These are phyloP conservation scores for Aspergillus thermomutatus DNA, from an alignment of 2,329 filamentous ascomycete species.

Conservation along the genomic window DNA sequence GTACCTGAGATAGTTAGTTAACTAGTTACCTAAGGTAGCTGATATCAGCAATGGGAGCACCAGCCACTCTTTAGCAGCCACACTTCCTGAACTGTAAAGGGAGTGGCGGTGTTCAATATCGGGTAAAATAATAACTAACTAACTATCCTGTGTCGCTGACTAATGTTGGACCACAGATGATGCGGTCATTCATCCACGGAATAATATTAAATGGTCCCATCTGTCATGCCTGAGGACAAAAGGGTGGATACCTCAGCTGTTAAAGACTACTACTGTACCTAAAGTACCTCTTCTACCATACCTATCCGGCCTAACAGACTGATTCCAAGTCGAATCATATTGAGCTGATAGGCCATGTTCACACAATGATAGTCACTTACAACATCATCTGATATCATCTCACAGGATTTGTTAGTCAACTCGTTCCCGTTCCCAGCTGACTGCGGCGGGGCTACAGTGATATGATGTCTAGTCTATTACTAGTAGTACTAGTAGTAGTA, in stretches of 20 bases:
- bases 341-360: too few relatives aligned
- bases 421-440: conserved; percentile 14
- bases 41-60: conserved; percentile 6
- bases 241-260: not conserved
- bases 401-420: conserved; percentile 1
- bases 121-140: not conserved
- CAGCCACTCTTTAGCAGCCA: conserved; percentile 1
- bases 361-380: too few relatives aligned
- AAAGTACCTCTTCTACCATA: too few relatives aligned
- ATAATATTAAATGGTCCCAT: not conserved
- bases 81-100: not conserved
- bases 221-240: not conserved
- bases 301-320: too few relatives aligned
- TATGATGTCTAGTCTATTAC: not conserved
- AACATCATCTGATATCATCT: not conserved
- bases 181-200: not conserved
- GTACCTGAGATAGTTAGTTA: too few relatives aligned
- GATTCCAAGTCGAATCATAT: not conserved
- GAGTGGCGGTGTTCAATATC: not conserved
- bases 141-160: too few relatives aligned
- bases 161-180: not conserved
- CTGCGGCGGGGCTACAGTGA: conserved; percentile 11
- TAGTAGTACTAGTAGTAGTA: not conserved
- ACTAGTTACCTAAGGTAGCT: not conserved
- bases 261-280: too few relatives aligned